These are phyloP conservation scores for Metschnikowia vanudenii DNA, from an alignment of 805 yeast species.

Conservation along the genomic window DNA sequence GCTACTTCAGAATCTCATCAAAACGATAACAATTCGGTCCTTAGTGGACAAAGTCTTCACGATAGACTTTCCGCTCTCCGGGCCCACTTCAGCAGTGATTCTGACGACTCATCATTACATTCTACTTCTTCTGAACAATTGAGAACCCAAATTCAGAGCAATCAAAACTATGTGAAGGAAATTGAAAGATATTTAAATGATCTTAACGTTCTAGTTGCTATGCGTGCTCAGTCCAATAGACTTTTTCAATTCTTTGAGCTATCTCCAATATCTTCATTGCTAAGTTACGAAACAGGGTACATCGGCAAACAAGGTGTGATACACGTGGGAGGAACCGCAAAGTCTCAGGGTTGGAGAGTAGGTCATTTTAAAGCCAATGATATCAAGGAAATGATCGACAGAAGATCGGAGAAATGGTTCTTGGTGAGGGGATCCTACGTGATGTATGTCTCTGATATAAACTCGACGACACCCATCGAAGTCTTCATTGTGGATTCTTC, in stretches of 20 bases:
- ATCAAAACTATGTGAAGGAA: constrained; percentile 41
- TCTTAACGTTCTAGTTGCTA: constrained; percentile 55
- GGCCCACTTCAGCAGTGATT: constrained; percentile 28
- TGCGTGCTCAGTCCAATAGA: constrained; percentile 79
- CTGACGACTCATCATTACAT: constrained; percentile 23
- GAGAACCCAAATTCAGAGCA: constrained; percentile 25
- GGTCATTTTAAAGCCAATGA: constrained; percentile 82
- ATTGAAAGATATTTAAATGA: constrained; percentile 68
- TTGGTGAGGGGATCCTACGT: constrained; percentile 81
- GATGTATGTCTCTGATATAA: constrained; percentile 80
- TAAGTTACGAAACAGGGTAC: constrained; percentile 77
- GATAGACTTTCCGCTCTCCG: constrained; percentile 30
- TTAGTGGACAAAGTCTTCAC: constrained; percentile 23
- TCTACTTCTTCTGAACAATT: constrained; percentile 33
- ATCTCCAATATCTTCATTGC: constrained; percentile 80
- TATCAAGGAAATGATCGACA: constrained; percentile 78
- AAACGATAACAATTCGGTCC: constrained; percentile 23
- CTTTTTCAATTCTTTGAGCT: constrained; percentile 85
- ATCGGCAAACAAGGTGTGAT: constrained; percentile 89
- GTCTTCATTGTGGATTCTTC: constrained; percentile 82
- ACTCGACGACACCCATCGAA: constrained; percentile 85
- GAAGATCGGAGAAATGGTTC: constrained; percentile 93
- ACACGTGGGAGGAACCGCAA: constrained; percentile 77
- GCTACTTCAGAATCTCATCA: constrained; percentile 4
- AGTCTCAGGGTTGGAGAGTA: constrained; percentile 93